Evolutionary conservation across 1,139 yeast genomes (phyloP).

Genomic region (Geotrichum restrictum): DNA sequence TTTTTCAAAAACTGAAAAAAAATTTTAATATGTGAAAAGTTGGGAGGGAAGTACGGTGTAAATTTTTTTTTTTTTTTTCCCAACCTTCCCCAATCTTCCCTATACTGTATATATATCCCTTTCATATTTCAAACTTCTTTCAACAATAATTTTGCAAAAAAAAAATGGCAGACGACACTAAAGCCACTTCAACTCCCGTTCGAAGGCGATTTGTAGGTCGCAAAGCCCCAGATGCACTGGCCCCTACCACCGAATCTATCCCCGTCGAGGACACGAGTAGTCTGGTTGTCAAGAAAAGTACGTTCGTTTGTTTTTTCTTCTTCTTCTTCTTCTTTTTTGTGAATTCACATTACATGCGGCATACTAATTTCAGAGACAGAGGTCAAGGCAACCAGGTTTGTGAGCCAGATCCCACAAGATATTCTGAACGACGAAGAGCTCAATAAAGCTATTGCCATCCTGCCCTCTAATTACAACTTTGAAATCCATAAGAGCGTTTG

Average conservation of each 20-base stretch:
- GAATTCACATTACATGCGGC: not conserved
- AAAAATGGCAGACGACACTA: not conserved
- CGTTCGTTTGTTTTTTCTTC: too few species aligned
- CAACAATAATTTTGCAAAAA: not conserved
- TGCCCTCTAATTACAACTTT: slow-evolving; percentile 90
- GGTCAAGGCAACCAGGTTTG: slow-evolving; percentile 44
- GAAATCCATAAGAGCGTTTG: slow-evolving; percentile 94
- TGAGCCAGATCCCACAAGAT: slow-evolving; percentile 88
- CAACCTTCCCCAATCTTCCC: too few species aligned
- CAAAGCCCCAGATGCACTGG: slow-evolving; percentile 2
- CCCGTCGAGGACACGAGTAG: slow-evolving; percentile 4
- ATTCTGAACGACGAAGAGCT: slow-evolving; percentile 74
- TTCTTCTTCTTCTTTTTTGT: not conserved
- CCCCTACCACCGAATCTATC: slow-evolving; percentile 6
- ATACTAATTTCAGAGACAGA: slow-evolving; percentile 3
- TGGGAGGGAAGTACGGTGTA: not conserved
- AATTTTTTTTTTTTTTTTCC: not conserved
- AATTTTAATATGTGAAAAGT: too few species aligned
- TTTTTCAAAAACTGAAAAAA: too few species aligned
- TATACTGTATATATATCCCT: too few species aligned
- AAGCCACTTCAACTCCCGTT: slow-evolving; percentile 1
- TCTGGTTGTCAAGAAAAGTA: slow-evolving; percentile 18
- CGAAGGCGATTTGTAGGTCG: slow-evolving; percentile 22
- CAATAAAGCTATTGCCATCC: slow-evolving; percentile 70
- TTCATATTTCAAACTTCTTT: too few species aligned